phyloP scores from a whole-genome alignment of 2,329 filamentous ascomycete species.

The Colletotrichum spaethianum region DNA sequence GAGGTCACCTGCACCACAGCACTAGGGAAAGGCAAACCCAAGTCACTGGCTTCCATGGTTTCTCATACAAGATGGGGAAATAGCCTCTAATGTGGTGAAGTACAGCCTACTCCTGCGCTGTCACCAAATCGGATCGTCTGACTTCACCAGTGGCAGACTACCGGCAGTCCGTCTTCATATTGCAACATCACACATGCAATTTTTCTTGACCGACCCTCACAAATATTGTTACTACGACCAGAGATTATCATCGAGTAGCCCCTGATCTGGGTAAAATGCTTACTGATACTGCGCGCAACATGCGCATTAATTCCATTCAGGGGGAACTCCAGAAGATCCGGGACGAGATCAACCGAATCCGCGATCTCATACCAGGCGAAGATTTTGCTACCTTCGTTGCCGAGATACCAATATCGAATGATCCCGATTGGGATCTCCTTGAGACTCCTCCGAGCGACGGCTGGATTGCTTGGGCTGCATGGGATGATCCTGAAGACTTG shows the following conservation, averaged over 20 bases:
- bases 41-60: too few species aligned
- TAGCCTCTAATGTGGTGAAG: too few species aligned
- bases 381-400: neutral
- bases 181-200: neutral
- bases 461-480: neutral
- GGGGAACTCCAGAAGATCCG: too few species aligned
- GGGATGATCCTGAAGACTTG: neutral
- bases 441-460: neutral
- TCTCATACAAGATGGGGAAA: neutral
- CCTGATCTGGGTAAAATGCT: neutral
- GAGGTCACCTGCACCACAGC: too few species aligned
- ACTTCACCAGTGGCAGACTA: neutral
- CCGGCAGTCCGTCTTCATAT: too few species aligned
- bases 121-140: neutral
- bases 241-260: neutral
- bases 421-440: neutral
- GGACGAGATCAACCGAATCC: neutral
- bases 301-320: neutral
- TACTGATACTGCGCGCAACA: neutral
- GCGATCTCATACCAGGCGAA: slow-evolving; percentile 50
- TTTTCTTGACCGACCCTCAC: neutral
- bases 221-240: too few species aligned
- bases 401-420: neutral
- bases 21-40: neutral
- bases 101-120: too few species aligned